Evolutionary conservation across 2,329 filamentous ascomycete species (phyloP).

Genomic region (Microcera coccophila): DNA sequence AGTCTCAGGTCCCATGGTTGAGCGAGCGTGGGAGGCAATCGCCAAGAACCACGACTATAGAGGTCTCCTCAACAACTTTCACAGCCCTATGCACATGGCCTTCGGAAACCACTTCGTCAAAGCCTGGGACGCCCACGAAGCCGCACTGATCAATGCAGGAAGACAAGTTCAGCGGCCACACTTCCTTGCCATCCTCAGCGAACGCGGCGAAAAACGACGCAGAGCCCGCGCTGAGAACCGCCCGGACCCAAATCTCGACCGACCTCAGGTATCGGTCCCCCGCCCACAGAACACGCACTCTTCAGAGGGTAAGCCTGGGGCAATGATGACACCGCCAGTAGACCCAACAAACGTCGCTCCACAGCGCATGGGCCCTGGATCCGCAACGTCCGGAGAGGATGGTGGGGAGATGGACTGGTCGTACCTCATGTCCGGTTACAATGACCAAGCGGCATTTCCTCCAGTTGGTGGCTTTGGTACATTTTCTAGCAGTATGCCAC

Average conservation of each 20-base stretch:
- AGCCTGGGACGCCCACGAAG: conserved; percentile 57
- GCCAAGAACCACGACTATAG: conserved; percentile 52
- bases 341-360: conserved; percentile 14
- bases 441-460: conserved; percentile 30
- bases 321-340: conserved; percentile 33
- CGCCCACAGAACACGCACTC: conserved; percentile 10
- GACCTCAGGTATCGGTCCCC: conserved; percentile 25
- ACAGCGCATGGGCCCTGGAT: conserved; percentile 13
- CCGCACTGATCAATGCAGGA: conserved; percentile 44
- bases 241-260: conserved; percentile 18
- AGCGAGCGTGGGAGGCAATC: conserved; percentile 57
- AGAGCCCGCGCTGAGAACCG: conserved; percentile 29
- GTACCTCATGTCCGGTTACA: conserved; percentile 43
- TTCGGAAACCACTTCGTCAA: conserved; percentile 58
- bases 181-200: conserved; percentile 47
- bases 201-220: conserved; percentile 37
- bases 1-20: conserved; percentile 51
- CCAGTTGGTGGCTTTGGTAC: conserved; percentile 28
- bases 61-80: conserved; percentile 45
- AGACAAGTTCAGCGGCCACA: conserved; percentile 40
- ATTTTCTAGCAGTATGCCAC: conserved; percentile 20
- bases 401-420: conserved; percentile 47
- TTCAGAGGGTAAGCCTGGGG: conserved; percentile 23
- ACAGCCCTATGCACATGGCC: conserved; percentile 54
- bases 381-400: conserved; percentile 27